Evolutionary conservation across 176 grass and related monocot species (phyloP).

Genomic region (Elymus sibiricus): DNA sequence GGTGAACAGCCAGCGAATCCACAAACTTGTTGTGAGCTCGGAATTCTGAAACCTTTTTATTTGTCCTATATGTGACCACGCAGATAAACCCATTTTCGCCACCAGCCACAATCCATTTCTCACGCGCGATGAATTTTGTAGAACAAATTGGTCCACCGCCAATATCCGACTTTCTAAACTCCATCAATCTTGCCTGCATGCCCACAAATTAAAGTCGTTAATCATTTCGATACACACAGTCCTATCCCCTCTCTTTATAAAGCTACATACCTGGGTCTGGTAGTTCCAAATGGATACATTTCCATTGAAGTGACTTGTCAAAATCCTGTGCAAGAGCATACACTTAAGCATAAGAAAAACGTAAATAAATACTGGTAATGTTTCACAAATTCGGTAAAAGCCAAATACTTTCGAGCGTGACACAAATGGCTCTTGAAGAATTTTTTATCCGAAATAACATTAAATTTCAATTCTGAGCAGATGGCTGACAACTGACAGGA

Average conservation of each 20-base stretch:
- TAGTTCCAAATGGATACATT: constrained; percentile 62
- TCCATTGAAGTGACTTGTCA: constrained; percentile 50
- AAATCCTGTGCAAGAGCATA: constrained; percentile 36
- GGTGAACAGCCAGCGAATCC: constrained; percentile 37
- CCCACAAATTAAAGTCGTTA: not conserved
- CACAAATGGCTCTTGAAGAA: no score
- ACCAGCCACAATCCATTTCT: constrained; percentile 58
- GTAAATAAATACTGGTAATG: no score
- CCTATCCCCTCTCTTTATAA: not conserved
- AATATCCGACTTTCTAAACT: constrained; percentile 42
- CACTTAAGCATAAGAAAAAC: no score
- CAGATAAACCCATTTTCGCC: constrained; percentile 49
- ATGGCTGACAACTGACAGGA: no score
- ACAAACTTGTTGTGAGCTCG: constrained; percentile 36
- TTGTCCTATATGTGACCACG: constrained; percentile 39
- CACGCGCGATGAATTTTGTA: constrained; percentile 49
- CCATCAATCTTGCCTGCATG: constrained; percentile 44
- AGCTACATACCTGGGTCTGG: constrained; percentile 42
- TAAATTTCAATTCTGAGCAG: no score
- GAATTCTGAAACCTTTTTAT: constrained; percentile 41
- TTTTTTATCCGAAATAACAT: no score
- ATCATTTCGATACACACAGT: not conserved
- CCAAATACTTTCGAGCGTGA: no score
- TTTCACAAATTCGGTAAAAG: no score
- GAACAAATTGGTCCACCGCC: no score